Conservation (phyloP, 2,329 filamentous ascomycete species). For the Alternaria sp. region DNA sequence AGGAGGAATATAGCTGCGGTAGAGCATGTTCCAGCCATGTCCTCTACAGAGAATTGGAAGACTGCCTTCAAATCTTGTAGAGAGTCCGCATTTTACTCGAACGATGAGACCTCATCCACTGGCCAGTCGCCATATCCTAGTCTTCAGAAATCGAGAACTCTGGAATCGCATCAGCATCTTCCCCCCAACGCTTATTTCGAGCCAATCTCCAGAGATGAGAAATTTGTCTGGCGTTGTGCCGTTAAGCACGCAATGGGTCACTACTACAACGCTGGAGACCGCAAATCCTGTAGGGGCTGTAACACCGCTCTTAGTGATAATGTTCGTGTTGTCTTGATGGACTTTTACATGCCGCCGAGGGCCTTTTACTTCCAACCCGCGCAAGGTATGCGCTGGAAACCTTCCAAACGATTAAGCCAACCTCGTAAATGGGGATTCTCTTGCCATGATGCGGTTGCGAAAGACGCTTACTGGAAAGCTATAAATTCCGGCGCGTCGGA, state of each 20-base stretch:
- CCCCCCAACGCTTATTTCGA: constrained; percentile 34
- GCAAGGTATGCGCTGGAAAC: constrained; percentile 28
- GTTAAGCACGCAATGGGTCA: constrained; percentile 36
- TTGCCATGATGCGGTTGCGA: constrained; percentile 38
- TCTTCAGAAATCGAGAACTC: constrained; percentile 26
- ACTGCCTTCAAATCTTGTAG: not conserved
- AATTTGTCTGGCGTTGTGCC: constrained; percentile 37
- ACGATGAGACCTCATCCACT: not conserved
- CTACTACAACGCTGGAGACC: constrained; percentile 41
- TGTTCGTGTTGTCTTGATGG: constrained; percentile 22
- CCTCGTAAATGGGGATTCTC: constrained; percentile 8
- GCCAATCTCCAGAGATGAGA: constrained; percentile 16
- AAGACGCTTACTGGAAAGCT: constrained; percentile 34
- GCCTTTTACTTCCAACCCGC: constrained; percentile 26
- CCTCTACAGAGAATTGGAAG: not conserved
- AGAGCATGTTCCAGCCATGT: not conserved
- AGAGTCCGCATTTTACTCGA: not conserved
- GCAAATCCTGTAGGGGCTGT: constrained; percentile 35
- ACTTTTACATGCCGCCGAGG: constrained; percentile 37
- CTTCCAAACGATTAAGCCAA: constrained; percentile 18
- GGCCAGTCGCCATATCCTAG: not conserved
- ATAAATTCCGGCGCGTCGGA: constrained; percentile 13
- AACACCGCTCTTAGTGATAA: constrained; percentile 26
- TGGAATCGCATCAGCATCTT: constrained; percentile 28
- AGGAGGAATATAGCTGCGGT: not conserved